These are phyloP conservation scores for Stagonosporopsis vannaccii DNA, from an alignment of 2,329 filamentous ascomycete species.

Conservation along the genomic window DNA sequence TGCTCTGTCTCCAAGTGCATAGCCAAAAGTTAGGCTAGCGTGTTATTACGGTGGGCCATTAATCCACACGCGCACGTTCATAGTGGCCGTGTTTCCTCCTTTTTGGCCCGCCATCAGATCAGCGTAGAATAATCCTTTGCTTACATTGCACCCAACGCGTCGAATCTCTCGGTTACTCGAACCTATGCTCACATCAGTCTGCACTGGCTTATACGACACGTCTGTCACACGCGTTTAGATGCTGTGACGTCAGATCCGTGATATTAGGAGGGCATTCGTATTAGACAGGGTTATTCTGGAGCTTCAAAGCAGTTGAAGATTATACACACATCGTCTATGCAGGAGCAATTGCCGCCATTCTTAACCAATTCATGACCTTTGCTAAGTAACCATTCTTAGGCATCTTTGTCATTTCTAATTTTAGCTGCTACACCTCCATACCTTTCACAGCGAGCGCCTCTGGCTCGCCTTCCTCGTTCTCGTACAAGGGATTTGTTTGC, in stretches of 20 bases:
- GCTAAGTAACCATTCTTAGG: not conserved
- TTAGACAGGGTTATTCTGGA: not conserved
- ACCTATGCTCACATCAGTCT: too few species aligned
- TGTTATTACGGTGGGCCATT: conserved; percentile 12
- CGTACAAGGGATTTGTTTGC: conserved; percentile 43
- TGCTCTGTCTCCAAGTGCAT: conserved; percentile 18
- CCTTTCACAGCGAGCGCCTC: conserved; percentile 32
- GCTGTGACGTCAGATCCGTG: conserved; percentile 10
- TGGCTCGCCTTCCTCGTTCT: conserved; percentile 45
- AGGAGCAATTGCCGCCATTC: not conserved
- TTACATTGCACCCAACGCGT: conserved; percentile 9
- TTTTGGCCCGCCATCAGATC: conserved; percentile 6
- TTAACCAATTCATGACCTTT: too few species aligned
- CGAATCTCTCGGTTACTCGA: not conserved
- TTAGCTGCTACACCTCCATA: conserved; percentile 27
- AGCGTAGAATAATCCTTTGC: not conserved
- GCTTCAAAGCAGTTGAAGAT: not conserved
- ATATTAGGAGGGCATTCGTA: not conserved
- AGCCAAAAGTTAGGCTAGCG: conserved; percentile 18
- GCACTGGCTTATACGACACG: not conserved
- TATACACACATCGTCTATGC: not conserved
- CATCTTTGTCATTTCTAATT: not conserved
- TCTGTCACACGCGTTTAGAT: conserved; percentile 6
- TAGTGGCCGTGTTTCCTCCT: conserved; percentile 11
- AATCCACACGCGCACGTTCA: conserved; percentile 8